These are phyloP conservation scores for Mucor racemosus DNA, from an alignment of 371 early-diverging fungal species.

Conservation along the genomic window DNA sequence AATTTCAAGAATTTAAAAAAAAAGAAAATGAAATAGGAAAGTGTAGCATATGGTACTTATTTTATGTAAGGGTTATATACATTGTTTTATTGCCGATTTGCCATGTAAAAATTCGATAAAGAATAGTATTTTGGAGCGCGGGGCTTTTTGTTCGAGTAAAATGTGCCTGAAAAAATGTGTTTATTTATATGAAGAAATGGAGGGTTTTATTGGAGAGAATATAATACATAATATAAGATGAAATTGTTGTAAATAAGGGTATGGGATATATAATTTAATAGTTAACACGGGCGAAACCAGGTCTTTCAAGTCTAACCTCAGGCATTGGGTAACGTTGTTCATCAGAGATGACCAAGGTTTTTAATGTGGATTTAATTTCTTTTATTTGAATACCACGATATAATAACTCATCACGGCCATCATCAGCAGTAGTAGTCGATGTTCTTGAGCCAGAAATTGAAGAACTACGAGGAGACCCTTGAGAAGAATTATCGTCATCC, in stretches of 20 bases:
- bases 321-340: constrained; percentile 48
- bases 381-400: constrained; percentile 58
- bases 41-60: too few relatives aligned
- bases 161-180: too few relatives aligned
- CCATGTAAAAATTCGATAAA: too few relatives aligned
- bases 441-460: neutral
- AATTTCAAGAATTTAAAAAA: too few relatives aligned
- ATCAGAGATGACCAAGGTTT: constrained; percentile 52
- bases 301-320: constrained; percentile 46
- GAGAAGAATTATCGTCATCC: constrained; percentile 18
- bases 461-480: constrained; percentile 18
- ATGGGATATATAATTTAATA: constrained; percentile 25
- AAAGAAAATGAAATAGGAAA: too few relatives aligned
- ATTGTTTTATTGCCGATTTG: too few relatives aligned
- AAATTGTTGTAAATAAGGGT: constrained; percentile 8
- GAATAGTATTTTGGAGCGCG: too few relatives aligned
- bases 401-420: constrained; percentile 47
- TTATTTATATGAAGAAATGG: neutral
- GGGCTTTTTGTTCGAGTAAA: too few relatives aligned
- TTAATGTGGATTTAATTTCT: constrained; percentile 55
- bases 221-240: constrained; percentile 2
- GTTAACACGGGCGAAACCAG: constrained; percentile 53
- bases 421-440: constrained; percentile 23
- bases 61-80: too few relatives aligned
- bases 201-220: constrained; percentile 1